Base-by-base conservation (phyloP, 1,139 yeast genomes). In the Blastobotrys elegans region DNA sequence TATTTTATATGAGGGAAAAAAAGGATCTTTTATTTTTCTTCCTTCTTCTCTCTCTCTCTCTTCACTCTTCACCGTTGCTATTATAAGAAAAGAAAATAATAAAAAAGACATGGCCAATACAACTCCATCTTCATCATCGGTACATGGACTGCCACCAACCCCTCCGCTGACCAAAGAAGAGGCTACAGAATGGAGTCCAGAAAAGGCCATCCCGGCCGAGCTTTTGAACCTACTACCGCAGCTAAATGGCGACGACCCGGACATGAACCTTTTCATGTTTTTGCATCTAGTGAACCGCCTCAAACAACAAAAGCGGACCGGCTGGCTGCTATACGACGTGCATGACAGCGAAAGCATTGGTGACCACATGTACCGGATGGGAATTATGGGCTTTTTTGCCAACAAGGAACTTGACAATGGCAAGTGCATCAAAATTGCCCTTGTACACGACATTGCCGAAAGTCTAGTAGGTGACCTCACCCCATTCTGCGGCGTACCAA, bases 361-460 rank as follows among this genome's bases (percentile, higher is more conserved):
- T 17, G 98, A 92, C 66, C 99, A 92, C 66, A 92, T 92, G 97
- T 92, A 92, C 65, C 76, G 99, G 52, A 92, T 94, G 97, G 81
- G 90, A 4, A 72, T 90, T 38, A 80, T 90, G 47, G 74, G 95
- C 20, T 79, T 90, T 84, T 74, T 86, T 35, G 83, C 85, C 57
- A 67, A 80, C 47, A 66, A 68, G 14, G 54, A 60, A 4, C 66
- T 75, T 13, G 70, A 77, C 54, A 62, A 69, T 14, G 66, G 66
- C 39, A 69, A 78, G 56, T 89, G 97, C 71, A 84, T 82, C 46
- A 84, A 86, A 65, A 89, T 92, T 45, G 89, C 97, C 0, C 71
- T 89, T 39, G 82, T 89, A 35, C 98, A 92, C 67, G 98, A 92
- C 65, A 84, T 92, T 61, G 97, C 98, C 10, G 98, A 92, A 69